Evolutionary conservation across 2,329 filamentous ascomycete species (phyloP), one percentile per base, ranked within the genome.

Genomic region (Talaromyces sp.): DNA sequence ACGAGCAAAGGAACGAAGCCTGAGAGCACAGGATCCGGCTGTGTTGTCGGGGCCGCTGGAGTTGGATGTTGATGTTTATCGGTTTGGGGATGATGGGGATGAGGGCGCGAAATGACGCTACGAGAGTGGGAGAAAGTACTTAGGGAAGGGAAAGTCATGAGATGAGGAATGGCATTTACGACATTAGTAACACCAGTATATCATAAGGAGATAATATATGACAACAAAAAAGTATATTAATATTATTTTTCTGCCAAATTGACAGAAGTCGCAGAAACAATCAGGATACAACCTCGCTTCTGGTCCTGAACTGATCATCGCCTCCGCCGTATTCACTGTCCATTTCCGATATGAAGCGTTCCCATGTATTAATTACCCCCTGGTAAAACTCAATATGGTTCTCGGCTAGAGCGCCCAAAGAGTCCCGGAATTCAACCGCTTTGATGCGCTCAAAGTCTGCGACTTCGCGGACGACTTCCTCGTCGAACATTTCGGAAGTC

Each of bases 391-490:
- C 86, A 47, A 96, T 87, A 76, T 99, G 92, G 19, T 91, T 88
- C 73, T 94, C 90, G 0, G 94, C 92, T 58, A 99, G 79, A 2
- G 87, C 88, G 2, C 92, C 92, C 59, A 99, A 84, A 70, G 95
- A 93, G 68, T 90, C 86, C 76, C 92, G 91, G 78, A 99, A 96
- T 82, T 99, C 94, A 48, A 91, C 83, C 45, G 92, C 88, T 83
- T 99, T 99, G 83, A 98, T 98, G 64, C 93, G 87, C 80, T 99
- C 95, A 79, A 99, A 99, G 75, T 97, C 93, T 22, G 86, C 85
- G 0, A 97, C 91, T 77, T 99, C 95, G 72, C 91, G 90, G 50
- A 98, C 90, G 1, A 97, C 94, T 78, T 97, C 93, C 74, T 97
- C 93, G 77, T 97, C 95, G 73, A 99, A 99, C 75, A 92, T 89